phyloP scores from a whole-genome alignment of 495 filamentous ascomycete species.

The Penicillium maclennaniae region DNA sequence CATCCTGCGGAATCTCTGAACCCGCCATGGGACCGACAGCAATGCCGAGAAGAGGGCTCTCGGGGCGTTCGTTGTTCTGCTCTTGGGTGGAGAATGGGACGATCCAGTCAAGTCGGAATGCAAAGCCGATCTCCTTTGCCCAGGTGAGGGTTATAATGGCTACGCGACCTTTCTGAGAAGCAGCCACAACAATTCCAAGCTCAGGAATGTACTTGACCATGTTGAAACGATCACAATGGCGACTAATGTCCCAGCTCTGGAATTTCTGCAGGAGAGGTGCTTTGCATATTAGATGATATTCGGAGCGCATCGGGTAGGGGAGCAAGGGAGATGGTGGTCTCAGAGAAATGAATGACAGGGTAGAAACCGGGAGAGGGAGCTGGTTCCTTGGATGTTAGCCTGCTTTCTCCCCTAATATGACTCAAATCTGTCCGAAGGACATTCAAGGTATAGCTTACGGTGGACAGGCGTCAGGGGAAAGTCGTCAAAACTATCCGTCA shows the following conservation, averaged over 20 bases:
- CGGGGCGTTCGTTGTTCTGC: slow-evolving; percentile 36
- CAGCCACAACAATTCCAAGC: slow-evolving; percentile 70
- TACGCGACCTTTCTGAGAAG: slow-evolving; percentile 68
- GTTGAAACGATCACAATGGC: slow-evolving; percentile 63
- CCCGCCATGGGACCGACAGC: slow-evolving; percentile 62
- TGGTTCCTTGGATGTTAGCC: background rate
- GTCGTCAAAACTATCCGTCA: background rate
- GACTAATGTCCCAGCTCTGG: slow-evolving; percentile 35
- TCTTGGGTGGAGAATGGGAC: slow-evolving; percentile 52
- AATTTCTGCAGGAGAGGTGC: slow-evolving; percentile 43
- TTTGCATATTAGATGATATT: slow-evolving; percentile 47
- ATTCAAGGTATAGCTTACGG: slow-evolving; percentile 8
- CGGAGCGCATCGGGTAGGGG: slow-evolving; percentile 38
- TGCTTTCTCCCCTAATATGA: background rate
- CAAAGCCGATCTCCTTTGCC: slow-evolving; percentile 28
- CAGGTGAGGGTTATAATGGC: slow-evolving; percentile 69
- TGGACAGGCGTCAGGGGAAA: slow-evolving; percentile 8
- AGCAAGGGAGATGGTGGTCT: slow-evolving; percentile 55
- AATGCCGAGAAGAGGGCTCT: slow-evolving; percentile 49
- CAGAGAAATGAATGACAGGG: slow-evolving; percentile 57
- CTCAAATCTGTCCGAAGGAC: background rate
- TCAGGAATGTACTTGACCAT: slow-evolving; percentile 75
- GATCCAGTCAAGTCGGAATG: slow-evolving; percentile 55
- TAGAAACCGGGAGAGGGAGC: slow-evolving; percentile 26
- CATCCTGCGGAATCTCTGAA: slow-evolving; percentile 39